A percentile compares a stretch with the other conserved stretches of the same genome.
Evolutionary conservation across 202 grass and related monocot genomes (phyloP).

Genomic region (Panicum hallii): DNA sequence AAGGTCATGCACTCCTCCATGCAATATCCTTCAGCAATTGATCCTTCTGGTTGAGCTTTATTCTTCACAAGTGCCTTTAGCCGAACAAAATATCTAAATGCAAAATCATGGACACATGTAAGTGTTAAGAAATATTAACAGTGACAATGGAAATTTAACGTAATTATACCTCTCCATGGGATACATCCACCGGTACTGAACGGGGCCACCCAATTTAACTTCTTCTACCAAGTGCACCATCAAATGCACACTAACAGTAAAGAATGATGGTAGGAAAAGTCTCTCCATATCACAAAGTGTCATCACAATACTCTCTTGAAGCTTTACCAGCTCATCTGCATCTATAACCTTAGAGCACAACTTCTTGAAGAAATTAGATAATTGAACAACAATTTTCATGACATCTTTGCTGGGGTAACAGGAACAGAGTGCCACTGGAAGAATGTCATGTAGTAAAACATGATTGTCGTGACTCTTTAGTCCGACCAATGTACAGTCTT

Average conservation of each 20-base stretch:
- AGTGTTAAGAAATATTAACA: neutral
- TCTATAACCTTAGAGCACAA: conserved; percentile 36
- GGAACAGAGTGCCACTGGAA: conserved; percentile 7
- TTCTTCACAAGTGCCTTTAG: neutral
- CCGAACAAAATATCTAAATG: neutral
- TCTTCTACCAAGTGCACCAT: conserved; percentile 42
- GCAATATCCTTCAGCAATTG: neutral
- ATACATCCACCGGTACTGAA: neutral
- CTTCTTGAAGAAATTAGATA: conserved; percentile 45
- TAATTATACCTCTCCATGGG: neutral
- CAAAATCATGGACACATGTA: neutral
- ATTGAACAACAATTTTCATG: neutral
- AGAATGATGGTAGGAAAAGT: conserved; percentile 11
- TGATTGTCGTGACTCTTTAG: conserved; percentile 16
- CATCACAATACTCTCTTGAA: conserved; percentile 42
- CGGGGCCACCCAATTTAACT: neutral
- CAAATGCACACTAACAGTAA: neutral
- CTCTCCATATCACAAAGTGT: conserved; percentile 48
- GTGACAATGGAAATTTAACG: neutral
- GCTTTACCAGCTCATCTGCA: neutral
- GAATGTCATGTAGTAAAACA: conserved; percentile 31
- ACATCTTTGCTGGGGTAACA: conserved; percentile 18
- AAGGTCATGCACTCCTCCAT: neutral
- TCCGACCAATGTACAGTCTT: conserved; percentile 6
- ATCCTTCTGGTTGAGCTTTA: neutral